A percentile compares a stretch with the other conserved stretches of the same genome.
These are phyloP conservation scores for Nicotiana tomentosiformis DNA, from an alignment of 257 asterid species.

Conservation along the genomic window DNA sequence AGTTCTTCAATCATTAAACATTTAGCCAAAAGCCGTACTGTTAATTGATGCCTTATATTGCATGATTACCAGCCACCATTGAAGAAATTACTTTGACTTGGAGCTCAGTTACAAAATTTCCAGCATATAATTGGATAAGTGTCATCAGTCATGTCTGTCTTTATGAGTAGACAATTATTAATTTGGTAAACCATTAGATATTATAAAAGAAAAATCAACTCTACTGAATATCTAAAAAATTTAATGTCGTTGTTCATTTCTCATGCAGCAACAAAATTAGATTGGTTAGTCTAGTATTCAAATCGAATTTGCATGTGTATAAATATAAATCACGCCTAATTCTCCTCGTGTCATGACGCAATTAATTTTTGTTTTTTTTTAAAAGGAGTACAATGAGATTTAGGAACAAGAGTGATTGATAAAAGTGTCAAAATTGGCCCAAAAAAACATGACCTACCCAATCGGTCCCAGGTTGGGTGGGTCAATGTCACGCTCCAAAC, in stretches of 20 bases:
- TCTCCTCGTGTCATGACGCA: background rate
- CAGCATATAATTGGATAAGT: background rate
- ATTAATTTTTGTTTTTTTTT: too few relatives aligned
- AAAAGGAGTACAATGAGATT: too few relatives aligned
- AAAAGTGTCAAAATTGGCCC: too few relatives aligned
- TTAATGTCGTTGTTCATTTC: background rate
- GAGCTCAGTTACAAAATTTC: conserved; percentile 2
- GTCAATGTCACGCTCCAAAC: too few relatives aligned
- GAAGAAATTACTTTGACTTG: conserved; percentile 2
- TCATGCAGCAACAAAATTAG: background rate
- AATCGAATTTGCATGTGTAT: background rate
- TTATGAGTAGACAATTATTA: background rate
- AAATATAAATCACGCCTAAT: background rate
- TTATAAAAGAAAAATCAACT: background rate
- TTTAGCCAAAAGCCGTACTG: background rate
- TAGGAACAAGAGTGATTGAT: background rate
- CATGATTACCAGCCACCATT: background rate
- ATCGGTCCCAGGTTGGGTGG: too few relatives aligned
- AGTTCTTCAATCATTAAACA: background rate
- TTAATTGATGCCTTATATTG: background rate
- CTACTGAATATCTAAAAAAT: too few relatives aligned
- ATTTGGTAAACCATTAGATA: background rate
- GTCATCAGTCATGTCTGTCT: background rate
- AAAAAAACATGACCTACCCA: too few relatives aligned
- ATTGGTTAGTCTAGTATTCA: background rate